Base-by-base conservation (phyloP, 2,329 filamentous ascomycete species). In the Penicillium occitanis region DNA sequence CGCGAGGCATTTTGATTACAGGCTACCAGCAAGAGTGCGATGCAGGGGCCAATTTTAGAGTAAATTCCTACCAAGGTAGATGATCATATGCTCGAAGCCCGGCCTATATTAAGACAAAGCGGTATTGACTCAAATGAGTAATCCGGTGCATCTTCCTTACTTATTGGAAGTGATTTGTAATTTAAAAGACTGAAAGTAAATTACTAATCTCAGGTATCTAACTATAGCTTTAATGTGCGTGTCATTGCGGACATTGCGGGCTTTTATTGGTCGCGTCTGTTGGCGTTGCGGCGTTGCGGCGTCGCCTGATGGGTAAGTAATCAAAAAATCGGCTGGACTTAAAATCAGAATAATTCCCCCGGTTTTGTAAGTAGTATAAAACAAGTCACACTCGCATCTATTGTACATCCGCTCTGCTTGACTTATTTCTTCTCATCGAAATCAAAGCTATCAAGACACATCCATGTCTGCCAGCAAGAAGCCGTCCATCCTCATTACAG, bases 401-500 rank as follows among this genome's bases (percentile, higher is more conserved):
- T 19, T 22, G 3, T 14, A 35, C 40, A 61, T 61, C 13, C 35
- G 5, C 46, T 35, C 7, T 14, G n/a, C 28, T 50, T 25, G 5
- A 35, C 6, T 35, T 17, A 35, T 35, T 35, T 50, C 4, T 33
- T 30, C 8, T 33, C 37, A 2, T 35, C 4, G n/a, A n/a, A 11
- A n/a, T 33, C n/a, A 33, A 61, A 48, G n/a, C 8, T n/a, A 61
- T 14, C 40, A 51, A 61, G 22, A 19, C 22, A 37, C 59, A 55
- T 13, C 19, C 14, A 63, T 63, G 61, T 30, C 61, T 44, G 19
- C 48, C 22, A 63, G 33, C 61, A 63, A 55, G 25, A 63, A 63
- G 35, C 46, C 14, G 48, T 63, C 61, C 19, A 44, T 63, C 35
- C 61, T 63, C 3, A 63, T 63, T 44, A 63, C 61, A 55, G 61